These are phyloP conservation scores for Aspergillus incahuasiensis DNA, from an alignment of 495 filamentous ascomycete genomes.

Conservation along the genomic window DNA sequence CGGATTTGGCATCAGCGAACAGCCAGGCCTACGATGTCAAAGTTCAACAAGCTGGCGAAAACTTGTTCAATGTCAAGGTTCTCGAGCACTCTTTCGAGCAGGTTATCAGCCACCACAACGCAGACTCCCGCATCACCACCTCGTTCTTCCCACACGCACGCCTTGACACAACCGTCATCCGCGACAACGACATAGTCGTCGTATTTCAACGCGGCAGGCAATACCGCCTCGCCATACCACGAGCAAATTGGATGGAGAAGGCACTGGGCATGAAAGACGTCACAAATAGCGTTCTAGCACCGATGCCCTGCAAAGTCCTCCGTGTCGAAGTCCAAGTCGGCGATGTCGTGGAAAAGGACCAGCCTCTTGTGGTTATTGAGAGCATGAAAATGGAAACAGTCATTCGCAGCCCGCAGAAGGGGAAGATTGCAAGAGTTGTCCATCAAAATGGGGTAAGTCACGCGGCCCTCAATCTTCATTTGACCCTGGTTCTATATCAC, in stretches of 20 bases:
- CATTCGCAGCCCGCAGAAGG: slow-evolving; percentile 82
- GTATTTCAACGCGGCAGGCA: slow-evolving; percentile 81
- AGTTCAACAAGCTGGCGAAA: slow-evolving; percentile 59
- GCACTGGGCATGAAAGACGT: slow-evolving; percentile 78
- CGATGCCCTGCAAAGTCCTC: slow-evolving; percentile 93
- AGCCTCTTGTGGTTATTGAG: slow-evolving; percentile 90
- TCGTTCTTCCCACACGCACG: slow-evolving; percentile 71
- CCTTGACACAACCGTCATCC: slow-evolving; percentile 74
- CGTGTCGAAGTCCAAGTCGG: slow-evolving; percentile 80
- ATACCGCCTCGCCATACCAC: slow-evolving; percentile 61
- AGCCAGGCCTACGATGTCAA: slow-evolving; percentile 54
- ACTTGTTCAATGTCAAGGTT: slow-evolving; percentile 62
- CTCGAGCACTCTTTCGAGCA: slow-evolving; percentile 45
- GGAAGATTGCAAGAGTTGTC: slow-evolving; percentile 73
- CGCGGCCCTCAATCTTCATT: slow-evolving; percentile 2
- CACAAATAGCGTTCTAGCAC: slow-evolving; percentile 77
- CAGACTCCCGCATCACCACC: slow-evolving; percentile 35
- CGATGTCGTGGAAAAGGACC: slow-evolving; percentile 75
- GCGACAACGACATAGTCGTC: slow-evolving; percentile 62
- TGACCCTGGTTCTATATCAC: not conserved
- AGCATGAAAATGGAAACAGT: slow-evolving; percentile 99
- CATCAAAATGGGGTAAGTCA: slow-evolving; percentile 80
- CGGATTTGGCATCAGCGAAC: slow-evolving; percentile 22
- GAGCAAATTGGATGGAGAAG: slow-evolving; percentile 79
- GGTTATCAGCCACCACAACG: slow-evolving; percentile 40